These are phyloP conservation scores for Pseudoscleropodium purum DNA, from an alignment of 225 moss, liverwort and hornwort species.

Conservation along the genomic window DNA sequence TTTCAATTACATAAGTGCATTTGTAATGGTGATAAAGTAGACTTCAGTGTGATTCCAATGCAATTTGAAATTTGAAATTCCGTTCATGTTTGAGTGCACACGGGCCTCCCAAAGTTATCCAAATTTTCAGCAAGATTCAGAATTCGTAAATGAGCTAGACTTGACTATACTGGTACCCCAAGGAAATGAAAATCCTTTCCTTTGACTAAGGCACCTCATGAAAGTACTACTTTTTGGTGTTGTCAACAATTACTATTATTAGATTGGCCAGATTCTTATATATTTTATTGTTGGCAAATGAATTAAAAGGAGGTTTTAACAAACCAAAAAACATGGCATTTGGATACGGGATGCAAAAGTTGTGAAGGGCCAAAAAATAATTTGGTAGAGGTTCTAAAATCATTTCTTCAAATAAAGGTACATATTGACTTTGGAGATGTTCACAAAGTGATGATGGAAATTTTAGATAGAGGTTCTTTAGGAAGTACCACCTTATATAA, in stretches of 20 bases:
- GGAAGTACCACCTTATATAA: background rate
- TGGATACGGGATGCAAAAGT: background rate
- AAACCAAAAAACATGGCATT: background rate
- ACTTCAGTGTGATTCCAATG: too few species aligned
- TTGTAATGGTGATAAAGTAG: too few species aligned
- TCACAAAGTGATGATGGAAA: background rate
- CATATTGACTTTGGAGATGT: background rate
- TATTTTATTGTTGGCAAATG: background rate
- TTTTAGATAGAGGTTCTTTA: accelerated
- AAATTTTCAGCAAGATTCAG: too few species aligned
- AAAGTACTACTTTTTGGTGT: background rate
- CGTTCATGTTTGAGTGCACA: too few species aligned
- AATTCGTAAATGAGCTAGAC: too few species aligned
- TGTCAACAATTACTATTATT: background rate
- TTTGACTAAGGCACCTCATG: background rate
- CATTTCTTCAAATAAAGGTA: accelerated
- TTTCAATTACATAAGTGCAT: too few species aligned
- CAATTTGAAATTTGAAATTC: too few species aligned
- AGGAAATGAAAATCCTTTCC: background rate
- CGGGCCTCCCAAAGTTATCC: too few species aligned
- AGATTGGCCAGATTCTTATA: background rate
- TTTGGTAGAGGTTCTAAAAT: background rate
- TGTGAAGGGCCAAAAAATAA: too few species aligned
- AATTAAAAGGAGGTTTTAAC: background rate
- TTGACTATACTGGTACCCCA: too few species aligned